These are phyloP conservation scores for Podospora comata DNA, from an alignment of 495 filamentous ascomycete genomes.

Conservation along the genomic window DNA sequence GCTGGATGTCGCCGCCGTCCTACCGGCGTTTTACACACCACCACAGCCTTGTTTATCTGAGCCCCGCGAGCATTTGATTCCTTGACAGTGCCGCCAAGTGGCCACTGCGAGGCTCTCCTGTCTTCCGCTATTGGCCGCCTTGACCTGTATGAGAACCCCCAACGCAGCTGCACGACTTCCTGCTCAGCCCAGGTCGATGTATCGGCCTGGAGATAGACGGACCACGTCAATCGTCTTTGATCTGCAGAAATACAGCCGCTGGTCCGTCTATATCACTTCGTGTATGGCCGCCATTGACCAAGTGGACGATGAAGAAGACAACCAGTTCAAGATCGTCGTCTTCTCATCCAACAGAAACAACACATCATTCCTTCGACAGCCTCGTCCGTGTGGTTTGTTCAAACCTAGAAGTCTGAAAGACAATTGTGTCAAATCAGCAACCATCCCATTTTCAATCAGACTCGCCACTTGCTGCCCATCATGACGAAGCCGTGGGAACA, in stretches of 20 bases:
- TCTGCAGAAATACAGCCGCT: neutral
- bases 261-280: neutral
- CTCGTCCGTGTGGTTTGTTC: neutral
- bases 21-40: neutral
- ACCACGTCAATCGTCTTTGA: neutral
- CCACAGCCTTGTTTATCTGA: neutral
- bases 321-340: neutral
- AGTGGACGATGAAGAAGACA: neutral
- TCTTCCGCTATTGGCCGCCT: neutral
- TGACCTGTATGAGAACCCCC: neutral
- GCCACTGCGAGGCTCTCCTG: neutral
- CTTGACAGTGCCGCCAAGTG: neutral
- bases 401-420: neutral
- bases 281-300: neutral
- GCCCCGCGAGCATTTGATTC: neutral
- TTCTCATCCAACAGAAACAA: neutral
- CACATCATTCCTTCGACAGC: neutral
- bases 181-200: neutral
- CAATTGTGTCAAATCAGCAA: neutral
- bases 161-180: neutral
- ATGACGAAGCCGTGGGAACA: slow-evolving; percentile 48
- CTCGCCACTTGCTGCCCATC: slow-evolving; percentile 10
- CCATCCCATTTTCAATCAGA: neutral
- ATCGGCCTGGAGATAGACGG: neutral
- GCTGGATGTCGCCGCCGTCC: neutral